Base-by-base conservation (phyloP, 2,329 filamentous ascomycete genomes). In the Laburnicola sp. region DNA sequence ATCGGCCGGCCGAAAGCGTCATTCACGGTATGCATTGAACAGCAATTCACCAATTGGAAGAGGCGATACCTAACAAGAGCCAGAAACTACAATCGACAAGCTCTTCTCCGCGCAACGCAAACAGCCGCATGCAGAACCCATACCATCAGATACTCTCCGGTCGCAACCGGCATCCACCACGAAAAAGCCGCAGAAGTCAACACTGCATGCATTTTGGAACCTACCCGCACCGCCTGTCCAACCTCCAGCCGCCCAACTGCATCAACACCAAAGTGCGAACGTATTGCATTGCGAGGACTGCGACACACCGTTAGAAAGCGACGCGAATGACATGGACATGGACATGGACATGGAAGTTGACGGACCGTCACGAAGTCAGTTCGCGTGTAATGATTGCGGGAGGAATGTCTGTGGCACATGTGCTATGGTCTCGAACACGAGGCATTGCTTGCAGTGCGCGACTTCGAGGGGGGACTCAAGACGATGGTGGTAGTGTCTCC, bases 1-100 rank as follows among this genome's bases (percentile, higher is more conserved):
- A 81, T 60, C 75, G 83, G 38, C 83, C 83, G 0, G 77, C 82
- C 47, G 82, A 84, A 48, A 71, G 77, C 47, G 68, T 74, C 11
- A 76, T 86, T 49, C 80, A 83, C 64, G 77, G 82, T 84, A 70
- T 26, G 57, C n/a, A 37, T 25, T 7, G 3, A 34, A n/a, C 9
- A 16, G 25, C 23, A 2, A 27, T 11, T 4, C 9, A 23, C 1
- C 7, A 23, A 2, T 4, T 8, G 7, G 2, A 28, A 16, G 5
- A 4, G 3, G 26, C 1, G 11, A 30, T 3, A 2, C 16, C 26
- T 42, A n/a, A 42, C 9, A 2, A 30, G 45, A 44, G 37, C 16
- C 51, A 80, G 77, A 76, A 54, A 75, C 64, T 16, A 80, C 78
- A 1, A 67, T 80, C 8, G 59, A 70, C 23, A 74, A 74, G 40